These are phyloP conservation scores for Amanita subjunquillea DNA, from an alignment of 768 basidiomycete species.

Conservation along the genomic window DNA sequence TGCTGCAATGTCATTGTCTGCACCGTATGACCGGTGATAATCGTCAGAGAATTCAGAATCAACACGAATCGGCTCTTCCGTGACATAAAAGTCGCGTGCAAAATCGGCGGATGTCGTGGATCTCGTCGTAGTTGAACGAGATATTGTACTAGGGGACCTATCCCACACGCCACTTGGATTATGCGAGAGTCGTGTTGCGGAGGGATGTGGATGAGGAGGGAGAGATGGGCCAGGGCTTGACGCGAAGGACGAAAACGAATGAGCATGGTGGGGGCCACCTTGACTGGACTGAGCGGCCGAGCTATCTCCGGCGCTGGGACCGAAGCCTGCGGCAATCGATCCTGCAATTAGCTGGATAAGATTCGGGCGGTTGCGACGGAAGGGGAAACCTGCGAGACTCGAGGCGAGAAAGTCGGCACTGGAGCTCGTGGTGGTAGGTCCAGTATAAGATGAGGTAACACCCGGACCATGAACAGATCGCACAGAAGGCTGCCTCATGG, in stretches of 20 bases:
- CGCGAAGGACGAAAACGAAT: not conserved
- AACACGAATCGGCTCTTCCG: conserved; percentile 8
- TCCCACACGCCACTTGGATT: not conserved
- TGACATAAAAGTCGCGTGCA: conserved; percentile 50
- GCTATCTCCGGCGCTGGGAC: too few species aligned
- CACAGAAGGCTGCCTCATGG: too few species aligned
- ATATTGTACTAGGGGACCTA: not conserved
- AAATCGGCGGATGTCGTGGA: conserved; percentile 28
- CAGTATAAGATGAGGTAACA: not conserved
- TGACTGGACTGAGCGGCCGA: not conserved
- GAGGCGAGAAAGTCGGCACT: not conserved
- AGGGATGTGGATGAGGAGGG: not conserved
- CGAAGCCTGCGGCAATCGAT: not conserved
- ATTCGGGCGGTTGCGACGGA: not conserved
- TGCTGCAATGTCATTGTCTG: too few species aligned
- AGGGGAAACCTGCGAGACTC: not conserved
- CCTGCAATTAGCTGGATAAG: not conserved
- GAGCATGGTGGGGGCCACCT: not conserved
- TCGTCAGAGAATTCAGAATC: not conserved
- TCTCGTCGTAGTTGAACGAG: not conserved
- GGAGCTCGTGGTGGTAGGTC: not conserved
- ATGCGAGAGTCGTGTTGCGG: not conserved
- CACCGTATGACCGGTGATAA: not conserved
- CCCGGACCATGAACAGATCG: not conserved
- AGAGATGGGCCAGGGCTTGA: not conserved